Evolutionary conservation across 345 rosid genomes (phyloP).

Genomic region (Geranium brycei): DNA sequence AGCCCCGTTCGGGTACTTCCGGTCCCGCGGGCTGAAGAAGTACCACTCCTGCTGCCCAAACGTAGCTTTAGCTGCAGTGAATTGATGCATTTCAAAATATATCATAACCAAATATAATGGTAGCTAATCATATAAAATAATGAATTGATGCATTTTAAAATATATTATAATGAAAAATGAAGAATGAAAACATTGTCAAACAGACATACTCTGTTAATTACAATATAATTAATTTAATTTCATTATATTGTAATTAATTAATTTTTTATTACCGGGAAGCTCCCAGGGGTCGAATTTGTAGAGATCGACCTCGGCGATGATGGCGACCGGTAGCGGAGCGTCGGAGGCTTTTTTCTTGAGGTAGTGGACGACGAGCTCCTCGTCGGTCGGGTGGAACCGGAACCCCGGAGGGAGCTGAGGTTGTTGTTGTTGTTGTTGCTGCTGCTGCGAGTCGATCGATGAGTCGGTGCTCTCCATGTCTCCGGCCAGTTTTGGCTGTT

Average conservation of each 20-base stretch:
- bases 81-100: too few relatives aligned
- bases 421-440: conserved; percentile 19
- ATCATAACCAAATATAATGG: too few relatives aligned
- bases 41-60: conserved; percentile 98
- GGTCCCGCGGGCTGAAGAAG: conserved; percentile 84
- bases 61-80: conserved; percentile 48
- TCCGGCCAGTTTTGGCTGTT: neutral
- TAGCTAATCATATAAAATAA: too few relatives aligned
- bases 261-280: conserved; percentile 47
- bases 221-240: too few relatives aligned
- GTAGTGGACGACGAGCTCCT: conserved; percentile 86
- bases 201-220: too few relatives aligned
- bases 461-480: conserved; percentile 77
- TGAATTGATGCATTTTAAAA: too few relatives aligned
- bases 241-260: too few relatives aligned
- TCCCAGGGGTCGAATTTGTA: conserved; percentile 99
- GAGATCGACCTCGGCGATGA: conserved; percentile 81
- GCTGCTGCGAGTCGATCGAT: conserved; percentile 44
- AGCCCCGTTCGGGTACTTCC: conserved; percentile 94
- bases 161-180: too few relatives aligned
- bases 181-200: too few relatives aligned
- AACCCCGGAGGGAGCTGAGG: conserved; percentile 93
- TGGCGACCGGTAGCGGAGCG: conserved; percentile 63
- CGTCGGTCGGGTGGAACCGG: conserved; percentile 97
- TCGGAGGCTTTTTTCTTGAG: conserved; percentile 73